phyloP scores from a whole-genome alignment of 345 rosid species.

The Eucalyptus shirleyi region DNA sequence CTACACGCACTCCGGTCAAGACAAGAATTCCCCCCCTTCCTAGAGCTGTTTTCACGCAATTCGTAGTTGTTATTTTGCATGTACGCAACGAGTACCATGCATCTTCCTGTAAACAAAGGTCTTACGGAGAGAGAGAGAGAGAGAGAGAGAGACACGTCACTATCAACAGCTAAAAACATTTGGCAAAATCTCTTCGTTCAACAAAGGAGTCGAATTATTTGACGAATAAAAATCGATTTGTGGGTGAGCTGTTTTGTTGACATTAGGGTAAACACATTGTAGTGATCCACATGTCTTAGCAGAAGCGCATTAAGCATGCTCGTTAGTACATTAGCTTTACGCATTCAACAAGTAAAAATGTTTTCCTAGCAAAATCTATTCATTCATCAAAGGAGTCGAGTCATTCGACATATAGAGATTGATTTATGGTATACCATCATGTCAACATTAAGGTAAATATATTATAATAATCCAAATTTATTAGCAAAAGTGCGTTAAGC shows the following conservation, averaged over 20 bases:
- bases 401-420: too few species aligned
- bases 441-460: too few species aligned
- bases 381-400: too few species aligned
- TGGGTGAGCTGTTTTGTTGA: not conserved
- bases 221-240: not conserved
- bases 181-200: not conserved
- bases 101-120: not conserved
- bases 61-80: not conserved
- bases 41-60: not conserved
- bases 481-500: not conserved
- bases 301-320: not conserved
- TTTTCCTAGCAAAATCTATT: too few species aligned
- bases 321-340: not conserved
- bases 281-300: not conserved
- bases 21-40: not conserved
- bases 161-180: not conserved
- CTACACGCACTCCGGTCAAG: not conserved
- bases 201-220: not conserved
- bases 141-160: rapidly evolving
- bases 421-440: rapidly evolving
- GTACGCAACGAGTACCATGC: not conserved
- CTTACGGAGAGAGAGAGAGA: not conserved
- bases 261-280: not conserved
- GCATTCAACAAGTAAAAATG: too few species aligned
- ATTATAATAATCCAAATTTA: not conserved